Base-by-base conservation (phyloP, 1,284 basidiomycete species). In the Ustilago cynodontis region DNA sequence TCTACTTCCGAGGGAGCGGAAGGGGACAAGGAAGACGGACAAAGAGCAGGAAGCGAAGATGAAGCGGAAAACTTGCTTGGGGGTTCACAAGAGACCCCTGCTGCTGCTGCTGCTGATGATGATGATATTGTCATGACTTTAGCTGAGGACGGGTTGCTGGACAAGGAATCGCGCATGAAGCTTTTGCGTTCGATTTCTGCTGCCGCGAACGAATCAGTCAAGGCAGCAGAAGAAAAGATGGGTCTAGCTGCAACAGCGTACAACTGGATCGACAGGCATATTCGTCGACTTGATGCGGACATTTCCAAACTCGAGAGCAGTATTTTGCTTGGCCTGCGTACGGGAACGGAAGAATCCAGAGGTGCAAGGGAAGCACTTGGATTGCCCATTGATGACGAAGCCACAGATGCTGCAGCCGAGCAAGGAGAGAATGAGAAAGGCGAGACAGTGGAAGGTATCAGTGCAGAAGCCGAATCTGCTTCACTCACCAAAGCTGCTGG, bases 201-300 rank as follows among this genome's bases (percentile, higher is more conserved):
- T 2, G 67, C 77, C 0, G 68, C 74, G 29, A 70, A 63, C 50
- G 79, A 79, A 24, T 61, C 73, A 9, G 70, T 79, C 22, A 77
- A 87, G 49, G 86, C 87, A 16, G 85, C 86, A 11, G 88, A 89
- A 57, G 88, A 89, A 59, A 88, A 88, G 65, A 85, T 88, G 28
- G 88, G 87, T 0, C 81, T 89, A 4, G 88, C 88, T 9, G 78
- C 87, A 0, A 87, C 87, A 7, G 87, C 88, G 1, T 89, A 88
- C 79, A 87, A 88, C 58, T 79, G 86, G 84, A 86, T 89, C 41
- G 88, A 89, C 71, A 79, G 88, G 43, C 88, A 88, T 72, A 88
- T 88, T 56, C 85, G 88, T n/a, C 86, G 88, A 2, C 85, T 89
- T 22, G 88, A 89, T 79, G 86, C 84, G 0, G 88, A 88, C 11